Evolutionary conservation across 2,329 filamentous ascomycete species (phyloP).

Genomic region (Aspergillus latus): DNA sequence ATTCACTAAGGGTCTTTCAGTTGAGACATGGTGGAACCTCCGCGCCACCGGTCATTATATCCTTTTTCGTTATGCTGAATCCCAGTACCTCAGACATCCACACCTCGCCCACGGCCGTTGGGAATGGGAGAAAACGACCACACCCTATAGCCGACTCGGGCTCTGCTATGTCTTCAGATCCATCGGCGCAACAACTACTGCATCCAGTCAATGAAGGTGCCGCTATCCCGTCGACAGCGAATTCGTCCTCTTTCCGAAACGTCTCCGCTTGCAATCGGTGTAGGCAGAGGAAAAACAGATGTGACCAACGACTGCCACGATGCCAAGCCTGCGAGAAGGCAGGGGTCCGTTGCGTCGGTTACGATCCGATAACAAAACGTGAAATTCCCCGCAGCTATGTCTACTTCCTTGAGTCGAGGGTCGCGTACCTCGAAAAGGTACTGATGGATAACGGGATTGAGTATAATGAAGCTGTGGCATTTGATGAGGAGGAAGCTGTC

Average conservation of each 20-base stretch:
- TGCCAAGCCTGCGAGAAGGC: conserved; percentile 93
- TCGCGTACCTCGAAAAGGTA: conserved; percentile 77
- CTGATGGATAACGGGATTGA: conserved; percentile 68
- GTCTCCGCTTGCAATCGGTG: conserved; percentile 95
- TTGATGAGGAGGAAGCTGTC: conserved; percentile 55
- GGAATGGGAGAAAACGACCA: conserved; percentile 41
- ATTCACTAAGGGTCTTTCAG: conserved; percentile 22
- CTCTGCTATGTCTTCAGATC: conserved; percentile 21
- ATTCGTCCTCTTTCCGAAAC: conserved; percentile 65
- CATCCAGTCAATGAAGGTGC: conserved; percentile 20
- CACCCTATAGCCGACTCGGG: conserved; percentile 31
- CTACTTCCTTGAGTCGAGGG: conserved; percentile 85
- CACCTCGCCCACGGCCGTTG: conserved; percentile 32
- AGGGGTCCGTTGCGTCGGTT: conserved; percentile 86
- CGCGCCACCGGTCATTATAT: conserved; percentile 25
- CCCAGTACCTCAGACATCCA: conserved; percentile 25
- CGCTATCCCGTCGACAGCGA: conserved; percentile 26
- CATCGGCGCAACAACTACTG: conserved; percentile 22
- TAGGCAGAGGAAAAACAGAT: conserved; percentile 87
- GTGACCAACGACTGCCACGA: conserved; percentile 87
- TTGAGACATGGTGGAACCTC: conserved; percentile 34
- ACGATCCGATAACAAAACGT: conserved; percentile 93
- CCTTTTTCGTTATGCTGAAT: conserved; percentile 36
- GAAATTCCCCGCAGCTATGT: conserved; percentile 93
- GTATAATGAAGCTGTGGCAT: conserved; percentile 68